Base-by-base conservation (phyloP, 305 asterid species). In the Ruellia speciosa region DNA sequence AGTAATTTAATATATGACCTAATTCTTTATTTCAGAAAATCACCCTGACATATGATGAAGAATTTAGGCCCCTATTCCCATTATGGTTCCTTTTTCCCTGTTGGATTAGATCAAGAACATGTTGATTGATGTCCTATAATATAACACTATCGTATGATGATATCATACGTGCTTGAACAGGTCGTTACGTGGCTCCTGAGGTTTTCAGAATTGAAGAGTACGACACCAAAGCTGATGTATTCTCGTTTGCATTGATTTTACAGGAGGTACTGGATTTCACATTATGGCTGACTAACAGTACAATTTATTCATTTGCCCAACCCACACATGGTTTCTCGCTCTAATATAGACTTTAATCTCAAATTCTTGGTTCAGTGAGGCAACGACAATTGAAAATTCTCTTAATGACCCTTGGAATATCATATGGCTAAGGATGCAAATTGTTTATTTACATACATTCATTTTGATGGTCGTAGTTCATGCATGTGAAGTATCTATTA, bases 101-200 rank as follows among this genome's bases (percentile, higher is more conserved):
- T 24, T 16, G 35, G 61, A 63, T 43, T 14, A 48, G 46, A 7
- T 34, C 18, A 17, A 14, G 16, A 28, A 39, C 56, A 14, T 4
- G 28, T 19, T 3, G 16, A n/a, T 48, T 52, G 17, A 53, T 45
- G 34, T 58, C 63, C 39, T 34, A n/a, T 34, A 47, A 46, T 50
- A 12, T 8, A 28, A 33, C 49, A 18, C 16, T n/a, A n/a, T 60
- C 49, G 50, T 58, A 11, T 41, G 18, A 51, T 54, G 17, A 43
- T 48, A 33, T 33, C 50, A 54, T 59, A 43, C 15, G 16, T 50
- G 15, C 63, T 52, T 45, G 34, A 39, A 52, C 81, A 92, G 96
- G 96, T 69, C 86, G 96, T 58, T 92, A 92, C 67, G 73, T 82
- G 66, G 99, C 99, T 73, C 95, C 99, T 0, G 99, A 92, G 77